Evolutionary conservation across 345 rosid species (phyloP), one percentile per base, ranked within the genome.

Genomic region (Rhodamnia argentea): DNA sequence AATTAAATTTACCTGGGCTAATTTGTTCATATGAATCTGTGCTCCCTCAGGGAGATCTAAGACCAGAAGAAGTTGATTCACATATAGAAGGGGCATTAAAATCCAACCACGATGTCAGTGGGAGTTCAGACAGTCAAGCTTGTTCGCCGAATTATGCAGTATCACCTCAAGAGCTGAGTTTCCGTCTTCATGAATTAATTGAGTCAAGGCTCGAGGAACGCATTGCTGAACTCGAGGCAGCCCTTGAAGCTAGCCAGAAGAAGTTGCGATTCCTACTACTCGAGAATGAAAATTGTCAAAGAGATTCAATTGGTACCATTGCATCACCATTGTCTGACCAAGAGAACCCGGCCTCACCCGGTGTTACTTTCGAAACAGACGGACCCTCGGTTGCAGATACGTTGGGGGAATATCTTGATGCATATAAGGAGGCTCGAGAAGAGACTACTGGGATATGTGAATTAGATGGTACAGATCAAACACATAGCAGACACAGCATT

Each of bases 181-280:
- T 90, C 74, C 90, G 85, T 32, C 90, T 89, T n/a, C 93, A 89
- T 29, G 85, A 87, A 52, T 87, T 92, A 27, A 86, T 89, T 55
- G 84, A 89, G 62, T 86, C 89, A 44, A 90, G 90, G 57, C 90
- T 87, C 11, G 56, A 52, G 81, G 88, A 52, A 23, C 87, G 88
- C 23, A 87, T 92, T 82, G 50, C 57, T 44, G 90, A 90, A 47
- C 93, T 92, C 0, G 90, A 90, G 81, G 64, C 87, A 58, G 91
- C 90, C 15, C 84, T 89, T n/a, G 75, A 87, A 81, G 53, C 54
- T 52, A 87, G 82, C 81, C 91, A 88, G 88, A 86, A 84, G 82
- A 85, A 78, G 86, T 81, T 89, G 64, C 87, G 50, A 29, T 57
- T 26, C 37, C 26, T 87, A 85, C n/a, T n/a, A 52, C 32, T 70